A percentile compares a stretch with the other conserved stretches of the same genome.
Evolutionary conservation across 2,329 filamentous ascomycete species (phyloP).

Genomic region (Colletotrichum tabaci): DNA sequence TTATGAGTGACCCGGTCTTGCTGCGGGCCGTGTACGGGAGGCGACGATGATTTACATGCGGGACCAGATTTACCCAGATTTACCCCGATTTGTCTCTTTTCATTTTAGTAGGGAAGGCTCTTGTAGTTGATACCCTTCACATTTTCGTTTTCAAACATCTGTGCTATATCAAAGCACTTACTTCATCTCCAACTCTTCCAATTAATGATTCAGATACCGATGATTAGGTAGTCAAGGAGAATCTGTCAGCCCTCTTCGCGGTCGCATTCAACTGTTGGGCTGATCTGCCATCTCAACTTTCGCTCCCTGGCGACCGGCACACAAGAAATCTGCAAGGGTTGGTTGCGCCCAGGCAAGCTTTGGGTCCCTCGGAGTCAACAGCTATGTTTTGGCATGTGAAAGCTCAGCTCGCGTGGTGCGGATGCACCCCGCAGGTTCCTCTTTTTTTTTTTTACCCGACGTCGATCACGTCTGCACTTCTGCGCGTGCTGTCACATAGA

Average conservation of each 20-base stretch:
- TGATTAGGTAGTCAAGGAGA: too few species aligned
- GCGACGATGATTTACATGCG: conserved; percentile 26
- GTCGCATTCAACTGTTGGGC: conserved; percentile 37
- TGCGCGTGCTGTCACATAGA: not conserved
- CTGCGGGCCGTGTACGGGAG: conserved; percentile 19
- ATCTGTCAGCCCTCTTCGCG: not conserved
- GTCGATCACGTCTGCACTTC: conserved; percentile 34
- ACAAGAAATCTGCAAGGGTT: conserved; percentile 36
- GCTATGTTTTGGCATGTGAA: conserved; percentile 38
- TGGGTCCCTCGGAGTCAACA: conserved; percentile 22
- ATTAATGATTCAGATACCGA: not conserved
- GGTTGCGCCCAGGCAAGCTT: conserved; percentile 7
- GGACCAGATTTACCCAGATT: conserved; percentile 34
- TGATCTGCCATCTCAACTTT: conserved; percentile 41
- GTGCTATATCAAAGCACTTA: conserved; percentile 1
- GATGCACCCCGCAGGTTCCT: conserved; percentile 42
- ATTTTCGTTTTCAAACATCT: conserved; percentile 11
- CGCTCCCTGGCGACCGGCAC: conserved; percentile 33
- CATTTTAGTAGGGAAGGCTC: conserved; percentile 24
- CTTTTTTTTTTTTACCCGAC: conserved; percentile 32
- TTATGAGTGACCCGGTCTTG: conserved; percentile 16
- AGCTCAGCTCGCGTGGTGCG: conserved; percentile 37
- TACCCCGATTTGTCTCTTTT: not conserved
- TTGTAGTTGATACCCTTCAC: conserved; percentile 41
- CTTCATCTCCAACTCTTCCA: not conserved